Evolutionary conservation across 768 basidiomycete species (phyloP).

Genomic region (Boletus rufocinnamomeus): DNA sequence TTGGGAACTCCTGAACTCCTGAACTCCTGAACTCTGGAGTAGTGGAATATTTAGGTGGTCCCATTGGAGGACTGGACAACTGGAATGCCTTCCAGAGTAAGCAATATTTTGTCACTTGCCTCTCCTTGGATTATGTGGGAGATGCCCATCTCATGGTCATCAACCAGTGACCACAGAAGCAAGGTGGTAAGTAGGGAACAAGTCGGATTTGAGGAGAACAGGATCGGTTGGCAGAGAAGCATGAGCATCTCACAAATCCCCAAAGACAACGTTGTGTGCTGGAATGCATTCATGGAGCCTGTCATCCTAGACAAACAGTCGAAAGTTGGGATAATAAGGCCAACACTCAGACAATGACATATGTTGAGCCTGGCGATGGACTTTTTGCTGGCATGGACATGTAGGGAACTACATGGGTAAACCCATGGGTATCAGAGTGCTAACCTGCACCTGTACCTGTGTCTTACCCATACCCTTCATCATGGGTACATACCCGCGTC

Average conservation of each 20-base stretch:
- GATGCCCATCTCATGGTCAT: conserved; percentile 95
- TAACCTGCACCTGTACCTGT: too few relatives aligned
- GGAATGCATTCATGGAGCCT: conserved; percentile 52
- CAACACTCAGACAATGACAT: conserved; percentile 22
- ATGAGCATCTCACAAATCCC: conserved; percentile 69
- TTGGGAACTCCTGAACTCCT: too few relatives aligned
- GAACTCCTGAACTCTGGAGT: too few relatives aligned
- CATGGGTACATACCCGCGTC: too few relatives aligned
- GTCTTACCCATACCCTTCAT: too few relatives aligned
- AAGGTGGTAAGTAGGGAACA: conserved; percentile 94
- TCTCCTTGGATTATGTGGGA: conserved; percentile 95
- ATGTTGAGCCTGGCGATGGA: conserved; percentile 89
- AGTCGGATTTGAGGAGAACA: conserved; percentile 87
- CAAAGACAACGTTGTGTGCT: conserved; percentile 75
- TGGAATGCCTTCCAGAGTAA: too few relatives aligned
- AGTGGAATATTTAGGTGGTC: too few relatives aligned
- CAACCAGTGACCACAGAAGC: conserved; percentile 95
- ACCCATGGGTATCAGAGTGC: too few relatives aligned
- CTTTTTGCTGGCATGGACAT: conserved; percentile 75
- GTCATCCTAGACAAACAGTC: conserved; percentile 49
- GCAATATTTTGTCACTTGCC: too few relatives aligned
- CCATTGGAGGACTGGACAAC: too few relatives aligned
- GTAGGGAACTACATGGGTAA: too few relatives aligned
- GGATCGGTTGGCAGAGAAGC: conserved; percentile 86
- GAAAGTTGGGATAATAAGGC: neutral